Base-by-base conservation (phyloP, 352 stramenopile genomes). In the Globisporangium uncinulatum region DNA sequence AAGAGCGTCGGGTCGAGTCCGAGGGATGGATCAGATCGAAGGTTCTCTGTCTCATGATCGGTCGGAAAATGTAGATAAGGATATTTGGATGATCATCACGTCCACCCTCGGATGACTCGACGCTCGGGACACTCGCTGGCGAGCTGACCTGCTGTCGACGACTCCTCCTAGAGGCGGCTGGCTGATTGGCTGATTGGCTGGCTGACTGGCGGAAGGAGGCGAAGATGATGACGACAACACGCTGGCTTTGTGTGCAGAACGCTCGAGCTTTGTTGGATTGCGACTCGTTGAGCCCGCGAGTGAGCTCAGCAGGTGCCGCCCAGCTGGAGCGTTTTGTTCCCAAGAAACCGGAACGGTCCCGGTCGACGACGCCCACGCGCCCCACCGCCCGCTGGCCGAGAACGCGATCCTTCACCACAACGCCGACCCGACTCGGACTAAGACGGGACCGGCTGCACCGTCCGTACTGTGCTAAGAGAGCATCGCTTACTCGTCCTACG, bases 51-150 rank as follows among this genome's bases (percentile, higher is more conserved):
- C 63, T 79, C 59, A 64, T 29, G 24, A 75, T 51, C 61, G 51
- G 54, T 83, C 73, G 71, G 73, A 79, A 77, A 83, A 83, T 83
- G 73, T 83, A 83, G 73, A 83, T 83, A 83, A 83, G 73, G 70
- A 68, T 71, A 56, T 66, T 67, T 67, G 53, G 47, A 74, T 62
- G 68, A 76, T 88, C 80, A 70, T 90, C 80, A 90, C 70, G 44
- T 87, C 71, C 79, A 68, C 52, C 57, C 24, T 29, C 24, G 24
- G 17, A 17, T n/a, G 41, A 45, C 41, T 44, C 39, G 39, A 49
- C 6, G n/a, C 24, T 6, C n/a, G 39, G 6, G 24, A 45, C 53
- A 45, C 53, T 29, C 42, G 39, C 50, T 17, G n/a, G n/a, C n/a
- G 10, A 44, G 39, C 9, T n/a, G 39, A 44, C 13, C 39, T 44